phyloP scores from a whole-genome alignment of 192 early-diverging fungal species.

The Allomyces macrogynus region DNA sequence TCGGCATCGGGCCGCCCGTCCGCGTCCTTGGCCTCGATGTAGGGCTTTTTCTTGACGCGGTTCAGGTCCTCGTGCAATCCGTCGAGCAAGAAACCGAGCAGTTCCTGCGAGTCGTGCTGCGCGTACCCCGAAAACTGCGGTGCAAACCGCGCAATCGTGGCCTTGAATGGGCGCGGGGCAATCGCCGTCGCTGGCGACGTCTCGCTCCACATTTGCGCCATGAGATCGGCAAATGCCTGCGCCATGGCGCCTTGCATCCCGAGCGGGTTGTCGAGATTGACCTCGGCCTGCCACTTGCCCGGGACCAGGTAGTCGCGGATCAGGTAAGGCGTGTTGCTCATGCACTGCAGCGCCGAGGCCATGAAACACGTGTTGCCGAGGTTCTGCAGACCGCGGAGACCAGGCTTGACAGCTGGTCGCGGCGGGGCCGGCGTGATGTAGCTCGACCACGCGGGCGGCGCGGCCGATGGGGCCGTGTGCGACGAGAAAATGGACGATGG shows the following conservation, averaged over 20 bases:
- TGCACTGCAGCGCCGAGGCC: conserved; percentile 79
- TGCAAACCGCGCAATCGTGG: conserved; percentile 25
- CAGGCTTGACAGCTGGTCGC: conserved; percentile 6
- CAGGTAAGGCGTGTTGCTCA: conserved; percentile 50
- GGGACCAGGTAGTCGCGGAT: conserved; percentile 35
- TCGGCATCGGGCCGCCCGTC: conserved; percentile 39
- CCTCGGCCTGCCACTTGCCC: conserved; percentile 29
- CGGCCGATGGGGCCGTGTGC: no score
- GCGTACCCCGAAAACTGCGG: conserved; percentile 42
- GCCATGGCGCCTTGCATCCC: conserved; percentile 56
- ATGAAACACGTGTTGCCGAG: conserved; percentile 86
- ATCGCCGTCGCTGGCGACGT: conserved; percentile 15
- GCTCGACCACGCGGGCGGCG: no score
- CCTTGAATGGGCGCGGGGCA: conserved; percentile 61
- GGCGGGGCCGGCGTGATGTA: no score
- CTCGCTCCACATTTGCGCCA: conserved; percentile 41
- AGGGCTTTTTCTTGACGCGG: conserved; percentile 55
- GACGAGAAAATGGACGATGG: no score
- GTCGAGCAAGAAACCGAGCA: conserved; percentile 58
- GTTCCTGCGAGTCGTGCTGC: conserved; percentile 73
- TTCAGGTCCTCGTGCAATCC: conserved; percentile 77
- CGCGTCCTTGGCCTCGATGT: conserved; percentile 57
- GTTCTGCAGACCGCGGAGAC: conserved; percentile 50
- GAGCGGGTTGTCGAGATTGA: conserved; percentile 50
- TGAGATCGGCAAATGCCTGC: conserved; percentile 39